phyloP scores from a whole-genome alignment of 352 stramenopile species.

The Phytophthora fragariaefolia region DNA sequence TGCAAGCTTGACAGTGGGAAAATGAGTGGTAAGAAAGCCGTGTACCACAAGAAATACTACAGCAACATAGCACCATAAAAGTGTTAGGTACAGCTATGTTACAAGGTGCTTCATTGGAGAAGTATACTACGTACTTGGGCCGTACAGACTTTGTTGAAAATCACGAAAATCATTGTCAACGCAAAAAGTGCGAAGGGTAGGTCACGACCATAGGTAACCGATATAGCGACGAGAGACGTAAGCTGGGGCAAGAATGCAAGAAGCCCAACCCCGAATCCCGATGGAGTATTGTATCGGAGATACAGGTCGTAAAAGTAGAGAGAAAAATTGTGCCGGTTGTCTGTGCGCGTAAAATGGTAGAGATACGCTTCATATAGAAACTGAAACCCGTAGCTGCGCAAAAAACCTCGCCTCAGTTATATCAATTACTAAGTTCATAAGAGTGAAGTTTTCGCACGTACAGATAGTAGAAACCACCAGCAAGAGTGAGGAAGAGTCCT shows the following conservation, averaged over 20 bases:
- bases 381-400: conserved; percentile 83
- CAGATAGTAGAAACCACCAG: conserved; percentile 83
- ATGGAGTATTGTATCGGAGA: conserved; percentile 89
- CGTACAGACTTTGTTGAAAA: conserved; percentile 96
- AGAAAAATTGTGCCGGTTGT: conserved; percentile 99
- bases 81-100: conserved; percentile 9
- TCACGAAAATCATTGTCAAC: conserved; percentile 99
- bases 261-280: conserved; percentile 78
- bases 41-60: conserved; percentile 99
- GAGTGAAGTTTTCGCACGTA: conserved; percentile 46
- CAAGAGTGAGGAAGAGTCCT: conserved; percentile 86
- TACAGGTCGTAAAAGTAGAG: conserved; percentile 99
- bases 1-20: conserved; percentile 72
- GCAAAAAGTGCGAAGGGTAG: conserved; percentile 96
- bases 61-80: conserved; percentile 35
- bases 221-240: conserved; percentile 79
- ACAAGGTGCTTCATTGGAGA: not conserved
- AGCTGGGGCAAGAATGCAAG: conserved; percentile 88
- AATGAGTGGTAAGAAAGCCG: conserved; percentile 90
- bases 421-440: not conserved
- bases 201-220: conserved; percentile 75
- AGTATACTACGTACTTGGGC: conserved; percentile 64
- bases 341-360: conserved; percentile 98
- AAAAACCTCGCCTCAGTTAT: too few species aligned
- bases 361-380: conserved; percentile 97